Percentiles rank a stretch among this genome's conserved stretches.
These are phyloP conservation scores for Exophiala alcalophila DNA, from an alignment of 2,329 filamentous ascomycete species.

Conservation along the genomic window DNA sequence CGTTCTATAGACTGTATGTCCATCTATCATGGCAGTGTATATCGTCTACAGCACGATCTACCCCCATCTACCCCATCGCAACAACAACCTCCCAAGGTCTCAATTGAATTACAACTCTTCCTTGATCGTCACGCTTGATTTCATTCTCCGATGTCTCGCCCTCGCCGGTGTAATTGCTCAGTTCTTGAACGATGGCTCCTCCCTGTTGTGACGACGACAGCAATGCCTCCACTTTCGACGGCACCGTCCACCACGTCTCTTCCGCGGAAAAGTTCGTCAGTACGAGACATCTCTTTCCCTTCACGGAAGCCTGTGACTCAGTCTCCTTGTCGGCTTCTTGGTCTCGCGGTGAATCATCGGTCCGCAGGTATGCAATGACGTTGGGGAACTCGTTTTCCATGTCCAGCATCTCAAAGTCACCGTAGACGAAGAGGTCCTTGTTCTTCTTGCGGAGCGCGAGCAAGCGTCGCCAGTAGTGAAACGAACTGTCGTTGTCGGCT, in stretches of 20 bases:
- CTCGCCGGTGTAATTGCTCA: constrained; percentile 25
- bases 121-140: constrained; percentile 9
- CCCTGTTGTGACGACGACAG: constrained; percentile 15
- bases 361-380: constrained; percentile 22
- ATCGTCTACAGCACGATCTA: too few relatives aligned
- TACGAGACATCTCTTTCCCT: constrained; percentile 16
- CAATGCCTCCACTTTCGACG: constrained; percentile 5
- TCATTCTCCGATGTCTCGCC: constrained; percentile 9
- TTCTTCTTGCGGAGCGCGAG: constrained; percentile 56
- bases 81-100: constrained; percentile 10
- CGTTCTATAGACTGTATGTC: too few relatives aligned
- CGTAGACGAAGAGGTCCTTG: constrained; percentile 52
- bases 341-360: constrained; percentile 13
- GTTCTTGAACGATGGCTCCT: constrained; percentile 15
- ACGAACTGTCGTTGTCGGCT: constrained; percentile 45
- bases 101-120: constrained; percentile 2
- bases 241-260: constrained; percentile 20
- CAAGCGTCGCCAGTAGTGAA: constrained; percentile 60
- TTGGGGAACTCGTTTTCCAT: constrained; percentile 6
- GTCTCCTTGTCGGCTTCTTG: not conserved
- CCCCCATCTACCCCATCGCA: constrained; percentile 1
- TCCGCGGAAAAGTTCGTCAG: constrained; percentile 23
- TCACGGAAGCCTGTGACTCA: not conserved
- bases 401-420: constrained; percentile 28
- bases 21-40: too few relatives aligned